Conservation (phyloP, 2,329 filamentous ascomycete genomes). For the Trichoderma hamatum region DNA sequence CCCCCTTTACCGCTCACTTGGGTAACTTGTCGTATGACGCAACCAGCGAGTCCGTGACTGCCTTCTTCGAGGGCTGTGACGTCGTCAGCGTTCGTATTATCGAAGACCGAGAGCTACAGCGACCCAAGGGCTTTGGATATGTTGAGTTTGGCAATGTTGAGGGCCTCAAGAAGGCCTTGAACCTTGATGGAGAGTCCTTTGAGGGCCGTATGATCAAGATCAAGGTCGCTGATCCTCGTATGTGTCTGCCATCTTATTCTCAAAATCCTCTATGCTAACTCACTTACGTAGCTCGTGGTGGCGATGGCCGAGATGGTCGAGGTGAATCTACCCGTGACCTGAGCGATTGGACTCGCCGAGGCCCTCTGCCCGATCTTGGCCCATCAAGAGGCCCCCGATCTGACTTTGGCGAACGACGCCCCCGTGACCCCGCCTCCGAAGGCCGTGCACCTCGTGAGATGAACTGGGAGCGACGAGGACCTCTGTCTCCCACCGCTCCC, state of each 20-base stretch:
- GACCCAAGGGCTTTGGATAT: constrained; percentile 97
- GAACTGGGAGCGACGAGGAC: constrained; percentile 95
- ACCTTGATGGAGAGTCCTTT: constrained; percentile 78
- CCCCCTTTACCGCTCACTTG: constrained; percentile 92
- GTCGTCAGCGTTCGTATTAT: constrained; percentile 93
- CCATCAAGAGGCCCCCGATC: constrained; percentile 52
- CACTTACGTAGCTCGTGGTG: constrained; percentile 72
- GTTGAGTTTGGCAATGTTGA: constrained; percentile 90
- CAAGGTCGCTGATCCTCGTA: constrained; percentile 97
- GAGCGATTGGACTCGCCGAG: constrained; percentile 90
- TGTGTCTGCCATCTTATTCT: constrained; percentile 40
- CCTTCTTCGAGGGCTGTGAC: constrained; percentile 83
- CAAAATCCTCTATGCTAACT: background rate
- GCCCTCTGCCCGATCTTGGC: constrained; percentile 73
- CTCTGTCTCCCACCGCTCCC: constrained; percentile 70
- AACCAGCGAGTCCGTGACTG: constrained; percentile 77
- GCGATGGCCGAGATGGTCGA: constrained; percentile 56
- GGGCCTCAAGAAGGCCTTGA: constrained; percentile 87
- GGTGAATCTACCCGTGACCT: constrained; percentile 74
- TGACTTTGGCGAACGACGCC: constrained; percentile 63
- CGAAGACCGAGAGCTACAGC: constrained; percentile 90
- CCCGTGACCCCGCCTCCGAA: constrained; percentile 63
- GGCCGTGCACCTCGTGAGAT: constrained; percentile 70
- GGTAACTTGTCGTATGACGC: constrained; percentile 97
- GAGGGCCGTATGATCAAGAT: constrained; percentile 89